Evolutionary conservation across 148 eudicot species (phyloP).

Genomic region (Vaccinium corymbosum): DNA sequence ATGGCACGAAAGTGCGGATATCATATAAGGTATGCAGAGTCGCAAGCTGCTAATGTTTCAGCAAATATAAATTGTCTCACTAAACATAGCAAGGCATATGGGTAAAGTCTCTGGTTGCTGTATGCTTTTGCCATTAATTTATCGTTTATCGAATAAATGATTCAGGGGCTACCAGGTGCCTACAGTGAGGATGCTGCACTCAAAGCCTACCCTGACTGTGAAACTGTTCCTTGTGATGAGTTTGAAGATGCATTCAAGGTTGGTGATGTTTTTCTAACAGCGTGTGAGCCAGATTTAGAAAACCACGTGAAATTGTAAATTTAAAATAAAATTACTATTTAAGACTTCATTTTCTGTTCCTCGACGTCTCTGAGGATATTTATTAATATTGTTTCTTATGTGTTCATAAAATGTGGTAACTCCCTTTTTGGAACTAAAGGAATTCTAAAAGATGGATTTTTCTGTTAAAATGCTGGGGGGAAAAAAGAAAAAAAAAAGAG

Average conservation of each 20-base stretch:
- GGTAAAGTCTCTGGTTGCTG: background rate
- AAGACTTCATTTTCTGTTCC: background rate
- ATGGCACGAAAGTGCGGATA: conserved; percentile 48
- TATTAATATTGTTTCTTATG: background rate
- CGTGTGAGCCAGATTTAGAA: background rate
- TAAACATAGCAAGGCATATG: background rate
- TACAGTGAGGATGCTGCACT: conserved; percentile 65
- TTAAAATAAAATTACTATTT: background rate
- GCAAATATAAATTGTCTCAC: background rate
- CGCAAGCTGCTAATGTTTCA: background rate
- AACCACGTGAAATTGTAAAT: background rate
- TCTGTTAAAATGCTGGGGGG: background rate
- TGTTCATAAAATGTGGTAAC: background rate
- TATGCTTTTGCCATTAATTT: background rate
- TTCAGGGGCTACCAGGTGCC: conserved; percentile 58
- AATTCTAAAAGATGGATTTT: background rate
- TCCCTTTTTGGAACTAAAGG: background rate
- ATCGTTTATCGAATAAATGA: background rate
- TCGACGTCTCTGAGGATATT: no score
- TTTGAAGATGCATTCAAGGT: conserved; percentile 69
- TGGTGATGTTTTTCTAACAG: background rate
- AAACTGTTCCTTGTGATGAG: conserved; percentile 59
- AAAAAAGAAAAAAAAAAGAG: background rate
- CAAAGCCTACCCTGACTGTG: conserved; percentile 52
- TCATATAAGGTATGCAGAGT: conserved; percentile 43